Evolutionary conservation across 768 basidiomycete species (phyloP), one percentile per base, ranked within the genome.

Genomic region (Cystobasidium onofrii): DNA sequence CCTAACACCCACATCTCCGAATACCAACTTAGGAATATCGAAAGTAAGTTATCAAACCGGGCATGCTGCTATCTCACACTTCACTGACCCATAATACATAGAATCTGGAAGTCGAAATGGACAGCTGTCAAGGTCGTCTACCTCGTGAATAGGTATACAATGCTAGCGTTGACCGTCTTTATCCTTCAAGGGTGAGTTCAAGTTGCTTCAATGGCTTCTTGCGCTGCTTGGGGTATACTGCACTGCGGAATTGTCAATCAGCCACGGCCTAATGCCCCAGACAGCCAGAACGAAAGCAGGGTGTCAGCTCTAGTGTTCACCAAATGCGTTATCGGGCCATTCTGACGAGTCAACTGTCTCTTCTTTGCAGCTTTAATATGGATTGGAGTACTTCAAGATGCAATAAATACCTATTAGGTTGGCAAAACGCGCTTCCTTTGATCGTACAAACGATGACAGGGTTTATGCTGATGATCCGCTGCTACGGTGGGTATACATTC

Each of bases 111-210:
- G 17, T 33, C 60, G 13, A 39, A 61, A 61, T 39, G 31, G 36
- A 33, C 60, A 39, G 31, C 36, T 9, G 60, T 61, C 60, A 61
- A 61, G 60, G n/a, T 61, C 60, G 31, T 61, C 18, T 61, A 61
- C 60, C 60, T 61, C 25, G 36, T 61, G 3, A 61, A 25, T 61
- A 9, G 60, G 17, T 61, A 61, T 61, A 9, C 60, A 2, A 61
- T 25, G 60, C 60, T 61, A 6, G 60, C 60, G 4, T 33, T 39
- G 36, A 61, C 60, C 12, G 23, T 61, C 15, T 33, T 39, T 23
- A 39, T 61, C 17, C 36, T 61, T 12, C 31, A 33, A 15, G 60
- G 46, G 46, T 50, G 20, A 50, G 46, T 20, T 50, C 39, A 39
- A 6, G 7, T 39, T 39, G 6, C 39, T 39, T 39, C 39, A 15